Percentiles rank a stretch among this genome's conserved stretches.
These are phyloP conservation scores for Stephania yunnanensis DNA, from an alignment of 164 flowering plant genomes.

Conservation along the genomic window DNA sequence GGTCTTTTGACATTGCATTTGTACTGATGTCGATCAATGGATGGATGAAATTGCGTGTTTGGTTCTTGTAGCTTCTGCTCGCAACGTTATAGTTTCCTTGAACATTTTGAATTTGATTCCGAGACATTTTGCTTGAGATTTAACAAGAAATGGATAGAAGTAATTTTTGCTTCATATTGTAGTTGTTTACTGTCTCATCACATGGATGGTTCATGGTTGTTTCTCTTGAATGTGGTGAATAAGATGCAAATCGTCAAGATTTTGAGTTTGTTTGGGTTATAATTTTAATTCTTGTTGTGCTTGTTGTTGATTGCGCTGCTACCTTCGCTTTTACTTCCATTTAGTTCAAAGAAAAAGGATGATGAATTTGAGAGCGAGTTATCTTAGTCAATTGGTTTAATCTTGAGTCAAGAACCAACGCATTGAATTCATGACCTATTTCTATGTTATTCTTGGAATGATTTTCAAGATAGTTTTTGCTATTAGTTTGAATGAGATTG, in stretches of 20 bases:
- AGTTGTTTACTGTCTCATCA: not conserved
- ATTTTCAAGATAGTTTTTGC: too few relatives aligned
- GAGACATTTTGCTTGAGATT: not conserved
- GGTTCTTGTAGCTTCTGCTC: not conserved
- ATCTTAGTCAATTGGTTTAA: not conserved
- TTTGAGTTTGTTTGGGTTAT: not conserved
- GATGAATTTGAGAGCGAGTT: not conserved
- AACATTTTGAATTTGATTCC: not conserved
- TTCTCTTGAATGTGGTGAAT: not conserved
- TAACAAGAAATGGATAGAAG: not conserved
- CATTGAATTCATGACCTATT: not conserved
- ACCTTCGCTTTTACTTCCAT: not conserved
- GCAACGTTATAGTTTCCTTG: not conserved
- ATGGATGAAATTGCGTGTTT: not conserved
- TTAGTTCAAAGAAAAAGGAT: not conserved
- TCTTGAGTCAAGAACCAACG: not conserved
- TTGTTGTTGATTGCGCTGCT: not conserved
- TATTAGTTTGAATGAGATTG: too few relatives aligned
- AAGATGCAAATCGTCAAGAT: not conserved
- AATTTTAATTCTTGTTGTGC: not conserved
- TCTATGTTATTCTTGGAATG: not conserved
- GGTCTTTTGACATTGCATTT: constrained; percentile 15
- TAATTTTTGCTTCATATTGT: not conserved
- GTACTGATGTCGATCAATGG: not conserved
- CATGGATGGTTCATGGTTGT: not conserved